Evolutionary conservation across 345 rosid genomes (phyloP).

Genomic region (Pistacia integerrima): DNA sequence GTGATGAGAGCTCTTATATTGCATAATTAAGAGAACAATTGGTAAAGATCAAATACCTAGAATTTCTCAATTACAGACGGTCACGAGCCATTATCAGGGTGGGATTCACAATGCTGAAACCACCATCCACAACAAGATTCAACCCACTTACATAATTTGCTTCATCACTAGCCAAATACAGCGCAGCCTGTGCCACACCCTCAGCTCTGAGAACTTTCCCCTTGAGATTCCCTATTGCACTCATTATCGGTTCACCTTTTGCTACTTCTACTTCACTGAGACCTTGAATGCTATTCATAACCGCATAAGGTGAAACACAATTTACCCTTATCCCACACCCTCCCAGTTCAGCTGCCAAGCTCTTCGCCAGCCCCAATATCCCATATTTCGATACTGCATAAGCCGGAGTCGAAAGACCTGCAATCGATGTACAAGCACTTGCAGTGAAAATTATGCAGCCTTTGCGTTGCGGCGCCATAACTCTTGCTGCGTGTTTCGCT

Average conservation of each 20-base stretch:
- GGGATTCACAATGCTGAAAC: constrained; percentile 35
- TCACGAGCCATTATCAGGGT: constrained; percentile 10
- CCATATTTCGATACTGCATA: constrained; percentile 36
- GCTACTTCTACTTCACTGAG: neutral
- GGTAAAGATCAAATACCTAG: too few relatives aligned
- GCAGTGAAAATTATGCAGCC: constrained; percentile 45
- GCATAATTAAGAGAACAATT: too few relatives aligned
- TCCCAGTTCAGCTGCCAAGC: constrained; percentile 42
- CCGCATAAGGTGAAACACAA: constrained; percentile 35
- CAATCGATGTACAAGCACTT: constrained; percentile 32
- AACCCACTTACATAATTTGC: constrained; percentile 40
- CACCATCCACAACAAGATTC: constrained; percentile 50
- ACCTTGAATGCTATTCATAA: constrained; percentile 1
- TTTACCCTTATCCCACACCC: constrained; percentile 45
- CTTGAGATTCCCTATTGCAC: constrained; percentile 26
- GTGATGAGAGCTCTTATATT: too few relatives aligned
- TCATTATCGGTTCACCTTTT: neutral
- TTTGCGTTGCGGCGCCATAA: constrained; percentile 33
- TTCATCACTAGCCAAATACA: constrained; percentile 46
- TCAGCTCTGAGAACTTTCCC: constrained; percentile 30
- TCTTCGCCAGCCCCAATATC: constrained; percentile 35
- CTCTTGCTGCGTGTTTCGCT: constrained; percentile 47
- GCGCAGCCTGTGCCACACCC: constrained; percentile 35
- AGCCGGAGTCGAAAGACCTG: constrained; percentile 24
- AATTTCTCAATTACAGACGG: neutral